phyloP scores from a whole-genome alignment of 805 yeast species.

The Pichia occidentalis region DNA sequence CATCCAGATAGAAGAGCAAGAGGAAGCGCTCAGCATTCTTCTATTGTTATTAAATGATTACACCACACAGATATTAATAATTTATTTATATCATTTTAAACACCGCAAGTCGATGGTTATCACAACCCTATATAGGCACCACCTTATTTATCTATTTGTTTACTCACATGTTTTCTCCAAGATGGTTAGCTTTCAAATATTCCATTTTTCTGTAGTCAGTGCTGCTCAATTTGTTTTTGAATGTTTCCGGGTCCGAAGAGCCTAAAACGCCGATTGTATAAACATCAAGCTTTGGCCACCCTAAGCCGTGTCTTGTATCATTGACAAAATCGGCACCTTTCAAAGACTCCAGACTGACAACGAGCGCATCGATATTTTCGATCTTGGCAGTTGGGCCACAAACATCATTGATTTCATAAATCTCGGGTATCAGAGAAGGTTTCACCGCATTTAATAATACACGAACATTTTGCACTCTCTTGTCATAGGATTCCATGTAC shows the following conservation, averaged over 20 bases:
- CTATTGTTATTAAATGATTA: conserved; percentile 47
- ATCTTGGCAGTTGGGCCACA: conserved; percentile 91
- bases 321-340: conserved; percentile 74
- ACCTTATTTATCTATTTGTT: conserved; percentile 1
- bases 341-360: conserved; percentile 74
- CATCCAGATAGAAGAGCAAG: conserved; percentile 78
- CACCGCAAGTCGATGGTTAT: too few species aligned
- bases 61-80: neutral
- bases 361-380: conserved; percentile 66
- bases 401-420: conserved; percentile 67
- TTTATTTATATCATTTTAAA: too few species aligned
- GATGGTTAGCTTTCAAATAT: conserved; percentile 14
- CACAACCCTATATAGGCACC: too few species aligned
- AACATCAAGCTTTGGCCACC: conserved; percentile 45
- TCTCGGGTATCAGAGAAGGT: conserved; percentile 41
- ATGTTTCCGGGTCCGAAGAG: conserved; percentile 35
- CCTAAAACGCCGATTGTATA: conserved; percentile 62
- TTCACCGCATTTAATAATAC: conserved; percentile 43
- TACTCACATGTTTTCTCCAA: neutral
- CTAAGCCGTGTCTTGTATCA: conserved; percentile 48
- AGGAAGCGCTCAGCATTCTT: conserved; percentile 45
- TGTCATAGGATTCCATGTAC: conserved; percentile 50
- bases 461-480: conserved; percentile 41
- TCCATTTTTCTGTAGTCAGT: conserved; percentile 59
- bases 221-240: conserved; percentile 76